Conservation (phyloP, 371 early-diverging fungal genomes). For the Dichotomocladium elegans region DNA sequence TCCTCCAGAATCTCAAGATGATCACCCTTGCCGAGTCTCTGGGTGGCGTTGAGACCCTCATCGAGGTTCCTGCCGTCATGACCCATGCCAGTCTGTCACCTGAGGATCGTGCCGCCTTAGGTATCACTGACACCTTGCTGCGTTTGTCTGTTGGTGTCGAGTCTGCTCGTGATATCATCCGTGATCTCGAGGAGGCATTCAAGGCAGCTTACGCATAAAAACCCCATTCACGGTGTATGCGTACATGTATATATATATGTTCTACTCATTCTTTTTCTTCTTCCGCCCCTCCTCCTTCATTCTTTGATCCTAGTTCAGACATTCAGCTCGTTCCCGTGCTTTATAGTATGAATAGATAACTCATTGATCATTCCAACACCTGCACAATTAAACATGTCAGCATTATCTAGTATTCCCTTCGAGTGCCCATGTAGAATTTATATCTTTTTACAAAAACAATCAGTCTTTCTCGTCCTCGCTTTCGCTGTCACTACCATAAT, state of each 20-base stretch:
- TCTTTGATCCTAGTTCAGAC: too few species aligned
- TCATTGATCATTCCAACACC: neutral
- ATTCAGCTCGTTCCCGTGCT: neutral
- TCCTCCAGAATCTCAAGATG: conserved; percentile 63
- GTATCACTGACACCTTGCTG: conserved; percentile 81
- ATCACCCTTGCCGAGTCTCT: conserved; percentile 85
- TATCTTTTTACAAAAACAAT: too few species aligned
- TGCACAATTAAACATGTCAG: too few species aligned
- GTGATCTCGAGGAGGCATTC: conserved; percentile 60
- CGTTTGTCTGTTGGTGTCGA: conserved; percentile 84
- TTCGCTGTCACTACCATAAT: conserved; percentile 48
- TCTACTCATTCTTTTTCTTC: neutral
- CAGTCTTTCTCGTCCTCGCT: conserved; percentile 10
- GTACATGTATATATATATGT: neutral
- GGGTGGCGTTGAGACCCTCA: conserved; percentile 84
- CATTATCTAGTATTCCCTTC: too few species aligned
- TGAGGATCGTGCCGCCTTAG: conserved; percentile 70
- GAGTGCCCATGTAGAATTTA: too few species aligned
- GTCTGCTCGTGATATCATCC: conserved; percentile 74
- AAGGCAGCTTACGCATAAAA: conserved; percentile 33
- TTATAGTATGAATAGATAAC: neutral
- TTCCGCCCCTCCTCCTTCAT: too few species aligned
- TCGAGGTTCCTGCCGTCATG: conserved; percentile 84
- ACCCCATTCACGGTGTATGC: neutral
- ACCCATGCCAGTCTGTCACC: conserved; percentile 81